Evolutionary conservation across 495 filamentous ascomycete genomes (phyloP), one percentile per base, ranked within the genome.

Genomic region (Lentithecium fluviatile): DNA sequence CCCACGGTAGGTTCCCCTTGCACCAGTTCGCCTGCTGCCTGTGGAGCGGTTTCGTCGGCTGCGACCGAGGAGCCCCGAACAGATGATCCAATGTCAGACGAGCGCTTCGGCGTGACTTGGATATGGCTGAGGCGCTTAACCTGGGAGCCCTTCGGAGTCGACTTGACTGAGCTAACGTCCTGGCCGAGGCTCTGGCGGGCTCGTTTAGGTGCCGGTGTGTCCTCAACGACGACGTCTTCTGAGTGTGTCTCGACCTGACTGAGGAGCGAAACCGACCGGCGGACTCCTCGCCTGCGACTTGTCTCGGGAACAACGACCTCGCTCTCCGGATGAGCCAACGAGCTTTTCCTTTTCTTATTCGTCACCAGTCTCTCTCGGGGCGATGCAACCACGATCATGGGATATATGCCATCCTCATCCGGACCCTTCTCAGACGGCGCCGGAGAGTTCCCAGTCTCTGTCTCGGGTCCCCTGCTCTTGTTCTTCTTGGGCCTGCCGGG

Each of bases 321-420:
- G 43, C 32, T 45, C 12, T 36, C 19, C 15, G 51, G 17, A 7
- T 17, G 51, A 32, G 12, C 29, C 21, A 21, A 42, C 15, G 59
- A 52, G 23, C 21, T 45, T 21, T 26, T 51, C 23, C 40, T 43
- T 36, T 3, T 43, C 42, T 56, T 20, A 13, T 42, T 10, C 40
- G 26, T 24, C 36, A 13, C 11, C 11, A 10, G 4, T 42, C 48
- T 55, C 23, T 43, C 55, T 40, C 37, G 5, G 26, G 32, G 15
- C 10, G 52, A 42, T 15, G 62, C 65, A 12, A 72, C 70, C 8
- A 69, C 63, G 37, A 72, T 72, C 47, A 64, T 67, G n/a, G 70
- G 68, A 5, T 52, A 60, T 6, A 67, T 63, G 19, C 58, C 66
- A 23, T 70, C 66, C 7, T 60, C 62, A 1, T 64, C 64, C 21